Percentiles rank a stretch among this genome's conserved stretches.
Evolutionary conservation across 75 land plant genomes (phyloP).

Genomic region (Selaginella moellendorffii): DNA sequence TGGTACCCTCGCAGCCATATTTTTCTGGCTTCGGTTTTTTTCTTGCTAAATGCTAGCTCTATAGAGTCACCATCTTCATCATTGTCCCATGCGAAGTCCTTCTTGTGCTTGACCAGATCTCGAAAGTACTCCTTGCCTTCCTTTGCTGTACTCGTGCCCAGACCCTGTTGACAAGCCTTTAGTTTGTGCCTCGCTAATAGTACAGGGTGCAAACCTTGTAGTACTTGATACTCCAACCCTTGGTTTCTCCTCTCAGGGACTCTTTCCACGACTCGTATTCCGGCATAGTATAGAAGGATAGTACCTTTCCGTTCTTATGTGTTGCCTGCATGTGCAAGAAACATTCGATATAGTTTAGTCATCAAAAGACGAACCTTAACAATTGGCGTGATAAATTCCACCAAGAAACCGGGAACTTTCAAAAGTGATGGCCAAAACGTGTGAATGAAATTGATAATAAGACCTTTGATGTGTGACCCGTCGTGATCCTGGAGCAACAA

Average conservation of each 20-base stretch:
- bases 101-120: slow-evolving; percentile 50
- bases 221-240: slow-evolving; percentile 87
- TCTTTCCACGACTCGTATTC: slow-evolving; percentile 97
- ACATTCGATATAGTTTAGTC: background rate
- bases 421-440: slow-evolving; percentile 91
- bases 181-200: background rate
- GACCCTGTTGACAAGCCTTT: slow-evolving; percentile 37
- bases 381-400: slow-evolving; percentile 95
- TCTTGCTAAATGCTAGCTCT: slow-evolving; percentile 12
- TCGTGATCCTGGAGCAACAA: slow-evolving; percentile 73
- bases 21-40: background rate
- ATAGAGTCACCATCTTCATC: slow-evolving; percentile 15
- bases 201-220: slow-evolving; percentile 60
- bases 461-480: slow-evolving; percentile 95
- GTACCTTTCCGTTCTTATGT: slow-evolving; percentile 33
- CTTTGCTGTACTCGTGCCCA: slow-evolving; percentile 87
- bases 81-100: slow-evolving; percentile 6
- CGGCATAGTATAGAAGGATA: slow-evolving; percentile 86
- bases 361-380: slow-evolving; percentile 67
- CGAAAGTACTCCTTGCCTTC: slow-evolving; percentile 93
- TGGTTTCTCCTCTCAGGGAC: slow-evolving; percentile 46
- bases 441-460: slow-evolving; percentile 91
- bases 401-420: slow-evolving; percentile 76
- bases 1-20: background rate
- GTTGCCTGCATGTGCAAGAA: slow-evolving; percentile 45